Conservation (phyloP, 768 basidiomycete genomes). For the Boletus barrowsii region DNA sequence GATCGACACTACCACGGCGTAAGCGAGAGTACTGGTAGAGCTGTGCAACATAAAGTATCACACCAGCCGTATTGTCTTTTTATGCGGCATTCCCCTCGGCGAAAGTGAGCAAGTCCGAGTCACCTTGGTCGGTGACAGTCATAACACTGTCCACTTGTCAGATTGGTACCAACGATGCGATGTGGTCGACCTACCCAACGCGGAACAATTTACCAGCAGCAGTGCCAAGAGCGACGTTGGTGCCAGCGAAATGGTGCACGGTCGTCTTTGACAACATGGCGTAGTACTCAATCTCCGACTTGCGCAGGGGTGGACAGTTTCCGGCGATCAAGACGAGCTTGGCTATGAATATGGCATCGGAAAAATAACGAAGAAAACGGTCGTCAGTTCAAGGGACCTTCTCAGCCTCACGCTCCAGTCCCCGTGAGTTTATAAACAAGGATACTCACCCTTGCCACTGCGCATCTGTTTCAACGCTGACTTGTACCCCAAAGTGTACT, state of each 20-base stretch:
- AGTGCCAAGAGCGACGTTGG: slow-evolving; percentile 97
- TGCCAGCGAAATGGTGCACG: slow-evolving; percentile 97
- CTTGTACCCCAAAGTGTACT: slow-evolving; percentile 97
- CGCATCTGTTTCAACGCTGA: slow-evolving; percentile 98
- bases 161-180: neutral
- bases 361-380: slow-evolving; percentile 23
- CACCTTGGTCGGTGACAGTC: slow-evolving; percentile 94
- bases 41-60: slow-evolving; percentile 2
- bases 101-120: slow-evolving; percentile 90
- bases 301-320: slow-evolving; percentile 98
- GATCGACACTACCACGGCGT: neutral
- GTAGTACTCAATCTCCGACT: slow-evolving; percentile 99
- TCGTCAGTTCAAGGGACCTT: slow-evolving; percentile 90
- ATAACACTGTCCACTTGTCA: slow-evolving; percentile 66
- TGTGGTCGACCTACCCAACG: slow-evolving; percentile 66
- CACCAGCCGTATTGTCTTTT: slow-evolving; percentile 17
- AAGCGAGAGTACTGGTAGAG: neutral
- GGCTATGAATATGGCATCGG: slow-evolving; percentile 47
- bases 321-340: slow-evolving; percentile 98
- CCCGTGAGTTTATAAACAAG: slow-evolving; percentile 55
- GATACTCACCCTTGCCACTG: slow-evolving; percentile 87
- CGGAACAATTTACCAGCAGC: slow-evolving; percentile 99
- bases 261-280: slow-evolving; percentile 99
- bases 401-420: slow-evolving; percentile 99
- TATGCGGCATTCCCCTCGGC: slow-evolving; percentile 71